Conservation (phyloP, 2,329 filamentous ascomycete species). For the Stemphylium beticola region DNA sequence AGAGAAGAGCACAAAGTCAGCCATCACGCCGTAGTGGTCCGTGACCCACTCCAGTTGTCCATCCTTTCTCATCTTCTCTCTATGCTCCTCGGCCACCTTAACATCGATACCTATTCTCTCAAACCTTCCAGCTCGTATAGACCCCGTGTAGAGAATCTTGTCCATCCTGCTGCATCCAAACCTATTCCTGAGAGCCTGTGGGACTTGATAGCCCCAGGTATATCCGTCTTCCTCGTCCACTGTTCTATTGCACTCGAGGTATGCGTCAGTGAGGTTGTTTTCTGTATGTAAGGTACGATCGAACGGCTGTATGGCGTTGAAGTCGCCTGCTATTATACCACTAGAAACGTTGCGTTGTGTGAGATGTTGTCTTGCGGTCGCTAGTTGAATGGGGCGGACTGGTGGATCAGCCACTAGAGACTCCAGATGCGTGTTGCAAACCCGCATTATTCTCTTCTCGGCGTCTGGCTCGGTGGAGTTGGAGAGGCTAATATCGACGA, state of each 20-base stretch:
- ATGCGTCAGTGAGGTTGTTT: slow-evolving; percentile 60
- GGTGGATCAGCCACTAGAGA: slow-evolving; percentile 59
- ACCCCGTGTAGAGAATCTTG: slow-evolving; percentile 58
- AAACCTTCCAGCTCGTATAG: slow-evolving; percentile 43
- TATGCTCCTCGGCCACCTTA: slow-evolving; percentile 48
- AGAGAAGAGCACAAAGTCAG: slow-evolving; percentile 23
- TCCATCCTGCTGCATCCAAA: slow-evolving; percentile 63
- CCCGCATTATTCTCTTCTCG: slow-evolving; percentile 45
- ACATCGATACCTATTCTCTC: slow-evolving; percentile 58
- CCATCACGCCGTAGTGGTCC: slow-evolving; percentile 58
- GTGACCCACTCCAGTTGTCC: slow-evolving; percentile 58
- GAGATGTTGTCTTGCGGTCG: slow-evolving; percentile 54
- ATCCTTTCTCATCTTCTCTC: slow-evolving; percentile 32
- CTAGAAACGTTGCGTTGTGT: slow-evolving; percentile 48
- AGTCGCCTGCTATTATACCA: slow-evolving; percentile 60
- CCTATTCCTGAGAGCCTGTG: slow-evolving; percentile 47
- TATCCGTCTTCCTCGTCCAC: slow-evolving; percentile 60
- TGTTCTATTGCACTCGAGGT: slow-evolving; percentile 57
- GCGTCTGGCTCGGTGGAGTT: neutral
- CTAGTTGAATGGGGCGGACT: slow-evolving; percentile 57
- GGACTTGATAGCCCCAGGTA: slow-evolving; percentile 65
- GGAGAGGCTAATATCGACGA: slow-evolving; percentile 56
- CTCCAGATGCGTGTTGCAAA: slow-evolving; percentile 66
- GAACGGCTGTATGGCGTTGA: slow-evolving; percentile 64
- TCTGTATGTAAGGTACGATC: slow-evolving; percentile 57